These are phyloP conservation scores for Danielia reshetovae DNA, from an alignment of 805 yeast species.

Conservation along the genomic window DNA sequence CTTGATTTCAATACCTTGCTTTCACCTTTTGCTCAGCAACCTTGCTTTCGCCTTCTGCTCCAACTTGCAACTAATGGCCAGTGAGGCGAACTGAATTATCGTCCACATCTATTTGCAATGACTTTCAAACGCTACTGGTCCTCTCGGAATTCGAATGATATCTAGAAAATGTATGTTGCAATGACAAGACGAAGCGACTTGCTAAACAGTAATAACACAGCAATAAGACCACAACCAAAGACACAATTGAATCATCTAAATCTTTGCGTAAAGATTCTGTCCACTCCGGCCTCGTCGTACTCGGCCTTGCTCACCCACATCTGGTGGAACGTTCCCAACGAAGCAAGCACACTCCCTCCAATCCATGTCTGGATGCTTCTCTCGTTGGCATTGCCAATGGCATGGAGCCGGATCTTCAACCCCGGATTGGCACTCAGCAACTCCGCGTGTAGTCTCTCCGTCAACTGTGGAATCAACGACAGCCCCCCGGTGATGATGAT, in stretches of 20 bases:
- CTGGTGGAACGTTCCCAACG: constrained; percentile 92
- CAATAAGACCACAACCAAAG: too few relatives aligned
- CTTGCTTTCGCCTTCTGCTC: background rate
- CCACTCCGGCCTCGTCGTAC: constrained; percentile 84
- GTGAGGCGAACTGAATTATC: too few relatives aligned
- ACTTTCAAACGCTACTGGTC: too few relatives aligned
- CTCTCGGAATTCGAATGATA: too few relatives aligned
- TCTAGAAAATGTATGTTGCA: too few relatives aligned
- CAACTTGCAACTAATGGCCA: background rate
- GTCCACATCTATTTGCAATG: too few relatives aligned
- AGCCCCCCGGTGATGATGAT: constrained; percentile 84
- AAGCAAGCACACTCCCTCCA: constrained; percentile 85
- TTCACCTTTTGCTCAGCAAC: too few relatives aligned
- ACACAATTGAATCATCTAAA: too few relatives aligned
- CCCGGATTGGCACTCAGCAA: constrained; percentile 72
- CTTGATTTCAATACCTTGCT: too few relatives aligned
- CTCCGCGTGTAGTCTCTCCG: constrained; percentile 72
- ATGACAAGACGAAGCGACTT: too few relatives aligned
- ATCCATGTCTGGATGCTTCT: constrained; percentile 83
- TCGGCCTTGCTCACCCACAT: constrained; percentile 88
- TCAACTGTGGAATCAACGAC: constrained; percentile 75
- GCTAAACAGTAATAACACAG: too few relatives aligned
- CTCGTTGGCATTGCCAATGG: constrained; percentile 74
- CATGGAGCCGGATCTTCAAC: constrained; percentile 75
- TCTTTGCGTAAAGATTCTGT: constrained; percentile 72